A percentile compares a stretch with the other conserved stretches of the same genome.
Evolutionary conservation across 306 rosid species (phyloP).

Genomic region (Dryas alaskensis): DNA sequence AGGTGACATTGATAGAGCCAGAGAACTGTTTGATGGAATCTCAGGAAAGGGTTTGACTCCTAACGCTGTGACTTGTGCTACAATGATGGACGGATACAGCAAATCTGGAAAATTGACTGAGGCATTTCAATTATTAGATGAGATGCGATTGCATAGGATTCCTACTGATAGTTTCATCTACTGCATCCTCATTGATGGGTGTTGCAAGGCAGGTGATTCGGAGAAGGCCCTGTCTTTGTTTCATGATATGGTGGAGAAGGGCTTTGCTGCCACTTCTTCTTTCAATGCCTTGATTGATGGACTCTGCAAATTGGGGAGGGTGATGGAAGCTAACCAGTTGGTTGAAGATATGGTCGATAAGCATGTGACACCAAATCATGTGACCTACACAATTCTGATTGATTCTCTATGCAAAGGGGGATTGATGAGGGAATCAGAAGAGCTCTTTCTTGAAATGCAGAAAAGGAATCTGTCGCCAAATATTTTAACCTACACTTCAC

Average conservation of each 20-base stretch:
- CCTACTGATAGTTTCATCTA: conserved; percentile 32
- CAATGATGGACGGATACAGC: conserved; percentile 41
- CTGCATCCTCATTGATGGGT: conserved; percentile 41
- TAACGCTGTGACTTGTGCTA: conserved; percentile 38
- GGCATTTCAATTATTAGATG: conserved; percentile 38
- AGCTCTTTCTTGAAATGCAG: conserved; percentile 42
- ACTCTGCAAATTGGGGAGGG: conserved; percentile 34
- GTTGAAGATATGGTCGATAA: conserved; percentile 35
- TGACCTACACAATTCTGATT: conserved; percentile 41
- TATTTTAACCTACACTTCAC: conserved; percentile 33
- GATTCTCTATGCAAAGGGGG: conserved; percentile 32
- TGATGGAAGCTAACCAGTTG: conserved; percentile 37
- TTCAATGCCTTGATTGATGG: conserved; percentile 44
- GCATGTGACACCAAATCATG: conserved; percentile 26
- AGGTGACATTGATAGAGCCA: conserved; percentile 42
- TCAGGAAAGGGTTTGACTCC: conserved; percentile 38
- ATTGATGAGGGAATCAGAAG: conserved; percentile 35
- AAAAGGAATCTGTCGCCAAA: conserved; percentile 26
- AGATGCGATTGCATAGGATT: conserved; percentile 40
- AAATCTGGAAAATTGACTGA: conserved; percentile 39
- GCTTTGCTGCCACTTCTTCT: conserved; percentile 31
- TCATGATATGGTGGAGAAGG: conserved; percentile 33
- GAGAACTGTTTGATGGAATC: conserved; percentile 35
- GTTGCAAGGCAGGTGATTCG: conserved; percentile 40
- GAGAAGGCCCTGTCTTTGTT: conserved; percentile 35